Evolutionary conservation across 1,139 yeast species (phyloP).

Genomic region (Pichia cactophila): DNA sequence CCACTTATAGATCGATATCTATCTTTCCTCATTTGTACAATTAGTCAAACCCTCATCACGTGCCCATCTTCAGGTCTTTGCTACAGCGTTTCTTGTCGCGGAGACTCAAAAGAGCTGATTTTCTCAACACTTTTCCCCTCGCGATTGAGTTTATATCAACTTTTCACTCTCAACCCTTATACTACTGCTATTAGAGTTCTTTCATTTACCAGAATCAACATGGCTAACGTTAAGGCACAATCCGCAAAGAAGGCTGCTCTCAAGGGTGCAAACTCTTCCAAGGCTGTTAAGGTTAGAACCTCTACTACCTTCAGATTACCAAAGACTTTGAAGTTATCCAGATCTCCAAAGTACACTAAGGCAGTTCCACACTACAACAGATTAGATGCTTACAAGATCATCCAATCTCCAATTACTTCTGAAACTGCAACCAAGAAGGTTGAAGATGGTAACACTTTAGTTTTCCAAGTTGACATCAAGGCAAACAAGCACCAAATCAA

Average conservation of each 20-base stretch:
- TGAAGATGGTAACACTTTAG: slow-evolving; percentile 98
- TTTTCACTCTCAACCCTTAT: neutral
- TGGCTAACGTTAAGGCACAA: slow-evolving; percentile 58
- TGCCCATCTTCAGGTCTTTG: slow-evolving; percentile 3
- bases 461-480: slow-evolving; percentile 94
- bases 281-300: slow-evolving; percentile 91
- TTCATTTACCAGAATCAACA: neutral
- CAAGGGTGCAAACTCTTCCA: slow-evolving; percentile 93
- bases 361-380: slow-evolving; percentile 97
- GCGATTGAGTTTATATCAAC: neutral
- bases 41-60: neutral
- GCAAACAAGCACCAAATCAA: slow-evolving; percentile 98
- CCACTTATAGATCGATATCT: too few relatives aligned
- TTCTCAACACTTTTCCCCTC: neutral
- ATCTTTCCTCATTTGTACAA: too few relatives aligned
- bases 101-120: slow-evolving; percentile 1
- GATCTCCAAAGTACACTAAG: slow-evolving; percentile 94
- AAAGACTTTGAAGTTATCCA: slow-evolving; percentile 90
- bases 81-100: slow-evolving; percentile 9
- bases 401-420: slow-evolving; percentile 92
- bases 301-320: slow-evolving; percentile 95
- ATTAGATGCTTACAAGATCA: slow-evolving; percentile 92
- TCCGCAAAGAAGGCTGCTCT: slow-evolving; percentile 98
- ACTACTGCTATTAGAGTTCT: neutral
- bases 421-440: slow-evolving; percentile 99